Percentiles rank a stretch among this genome's conserved stretches.
phyloP scores from a whole-genome alignment of 1,284 basidiomycete genomes.

The Pisolithus thermaeus region DNA sequence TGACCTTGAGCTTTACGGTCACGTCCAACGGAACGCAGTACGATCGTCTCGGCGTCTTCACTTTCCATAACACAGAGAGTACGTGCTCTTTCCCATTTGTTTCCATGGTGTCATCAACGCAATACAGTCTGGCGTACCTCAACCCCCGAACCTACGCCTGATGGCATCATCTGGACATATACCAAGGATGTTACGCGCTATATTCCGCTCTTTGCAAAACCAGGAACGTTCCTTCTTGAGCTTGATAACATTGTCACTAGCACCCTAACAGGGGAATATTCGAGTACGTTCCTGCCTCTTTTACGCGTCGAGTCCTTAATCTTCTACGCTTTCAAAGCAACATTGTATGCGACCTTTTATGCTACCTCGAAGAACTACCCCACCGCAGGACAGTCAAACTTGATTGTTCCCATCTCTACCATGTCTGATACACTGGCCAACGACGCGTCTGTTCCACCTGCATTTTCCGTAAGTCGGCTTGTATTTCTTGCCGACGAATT shows the following conservation, averaged over 20 bases:
- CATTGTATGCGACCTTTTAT: conserved; percentile 65
- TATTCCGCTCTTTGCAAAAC: conserved; percentile 59
- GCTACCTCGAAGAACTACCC: conserved; percentile 50
- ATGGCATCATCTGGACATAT: conserved; percentile 77
- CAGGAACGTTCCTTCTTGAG: conserved; percentile 65
- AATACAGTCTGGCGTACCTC: conserved; percentile 67
- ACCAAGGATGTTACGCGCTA: conserved; percentile 72
- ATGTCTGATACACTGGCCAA: conserved; percentile 56
- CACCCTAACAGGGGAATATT: conserved; percentile 60
- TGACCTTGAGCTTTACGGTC: conserved; percentile 72
- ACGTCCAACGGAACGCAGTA: conserved; percentile 76
- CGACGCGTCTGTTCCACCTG: conserved; percentile 66
- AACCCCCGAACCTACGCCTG: conserved; percentile 65
- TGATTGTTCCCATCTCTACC: conserved; percentile 66
- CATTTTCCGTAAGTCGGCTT: conserved; percentile 51
- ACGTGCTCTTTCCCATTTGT: conserved; percentile 18
- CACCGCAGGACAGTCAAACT: conserved; percentile 52
- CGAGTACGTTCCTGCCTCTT: conserved; percentile 38
- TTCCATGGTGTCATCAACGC: not conserved
- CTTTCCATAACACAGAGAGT: conserved; percentile 74
- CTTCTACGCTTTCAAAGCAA: conserved; percentile 38
- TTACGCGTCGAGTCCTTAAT: not conserved
- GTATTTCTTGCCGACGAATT: not conserved
- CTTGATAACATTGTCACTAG: conserved; percentile 62
- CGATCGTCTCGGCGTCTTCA: conserved; percentile 67